Base-by-base conservation (phyloP, 2,329 filamentous ascomycete genomes). In the Plenodomus biglobosus region DNA sequence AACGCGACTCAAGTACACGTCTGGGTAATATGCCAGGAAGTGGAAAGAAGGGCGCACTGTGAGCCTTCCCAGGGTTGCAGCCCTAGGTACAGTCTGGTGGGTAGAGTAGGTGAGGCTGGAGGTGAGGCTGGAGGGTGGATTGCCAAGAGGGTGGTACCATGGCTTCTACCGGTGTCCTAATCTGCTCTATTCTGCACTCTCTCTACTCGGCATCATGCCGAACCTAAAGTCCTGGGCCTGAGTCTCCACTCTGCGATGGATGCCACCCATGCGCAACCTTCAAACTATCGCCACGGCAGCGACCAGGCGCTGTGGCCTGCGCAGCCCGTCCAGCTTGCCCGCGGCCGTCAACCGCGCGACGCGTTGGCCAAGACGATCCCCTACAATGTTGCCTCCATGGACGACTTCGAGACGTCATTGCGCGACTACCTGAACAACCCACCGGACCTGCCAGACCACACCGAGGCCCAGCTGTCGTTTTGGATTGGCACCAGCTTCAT, bases 301-400 rank as follows among this genome's bases (percentile, higher is more conserved):
- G 35, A 20, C 35, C 27, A 32, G 27, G 35, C 35, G 16, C 11
- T 37, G 35, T 62, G 61, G 61, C 55, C 57, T 18, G 44, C 44
- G 30, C 52, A 52, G 27, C 56, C 56, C 16, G 52, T 52, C n/a
- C 53, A 64, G 57, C 41, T 73, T 10, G 65, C 69, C 8, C 62
- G 69, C 16, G 70, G 70, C n/a, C 68, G 71, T 30, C 65, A 69
- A 50, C 67, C 70, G 24, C 64, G 66, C 46, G 70, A 73, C 46
- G 68, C 68, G 30, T 55, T 66, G 51, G 65, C 65, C 34, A 63
- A 64, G 55, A 68, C 62, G 32, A 53, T 71, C 44, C 51, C 58
- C 3, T 70, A 61, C 56, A 49, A 45, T 18, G 68, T 70, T 42
- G 51, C 62, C 44, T 64, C 64, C 8, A 58, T 72, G 41, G 66